phyloP scores from a whole-genome alignment of 2,329 filamentous ascomycete genomes.

The Claviceps fusiformis region DNA sequence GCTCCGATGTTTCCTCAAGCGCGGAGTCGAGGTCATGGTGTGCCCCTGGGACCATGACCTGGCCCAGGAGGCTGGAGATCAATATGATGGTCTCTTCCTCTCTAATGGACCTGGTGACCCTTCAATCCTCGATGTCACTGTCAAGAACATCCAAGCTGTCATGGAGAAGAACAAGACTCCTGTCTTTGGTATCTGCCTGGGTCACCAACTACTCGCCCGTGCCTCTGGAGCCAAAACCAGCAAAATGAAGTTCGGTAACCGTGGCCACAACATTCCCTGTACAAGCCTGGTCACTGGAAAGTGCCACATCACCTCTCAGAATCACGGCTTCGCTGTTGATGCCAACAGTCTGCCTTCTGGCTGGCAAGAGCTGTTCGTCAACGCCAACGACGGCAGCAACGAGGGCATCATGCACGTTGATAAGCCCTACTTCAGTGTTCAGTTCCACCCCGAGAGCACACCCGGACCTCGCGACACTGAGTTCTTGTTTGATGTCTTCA shows the following conservation, averaged over 20 bases:
- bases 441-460: slow-evolving; percentile 96
- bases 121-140: slow-evolving; percentile 65
- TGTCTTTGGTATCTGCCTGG: slow-evolving; percentile 92
- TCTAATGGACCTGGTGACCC: slow-evolving; percentile 97
- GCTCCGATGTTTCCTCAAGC: slow-evolving; percentile 77
- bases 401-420: slow-evolving; percentile 84
- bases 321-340: slow-evolving; percentile 93
- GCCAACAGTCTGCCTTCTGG: slow-evolving; percentile 57
- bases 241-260: slow-evolving; percentile 99
- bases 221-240: slow-evolving; percentile 79
- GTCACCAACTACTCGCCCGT: slow-evolving; percentile 88
- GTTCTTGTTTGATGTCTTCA: slow-evolving; percentile 93
- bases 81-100: slow-evolving; percentile 94
- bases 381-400: slow-evolving; percentile 96
- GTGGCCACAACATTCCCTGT: slow-evolving; percentile 96
- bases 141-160: slow-evolving; percentile 64
- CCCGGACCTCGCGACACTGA: slow-evolving; percentile 93
- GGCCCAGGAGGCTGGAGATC: slow-evolving; percentile 56
- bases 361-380: slow-evolving; percentile 93
- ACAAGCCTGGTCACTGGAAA: slow-evolving; percentile 90
- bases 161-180: slow-evolving; percentile 70
- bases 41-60: slow-evolving; percentile 97
- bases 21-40: slow-evolving; percentile 86
- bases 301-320: slow-evolving; percentile 98
- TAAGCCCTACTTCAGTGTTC: slow-evolving; percentile 95